Evolutionary conservation across 1,284 basidiomycete species (phyloP).

Genomic region (Boletus calvinii): DNA sequence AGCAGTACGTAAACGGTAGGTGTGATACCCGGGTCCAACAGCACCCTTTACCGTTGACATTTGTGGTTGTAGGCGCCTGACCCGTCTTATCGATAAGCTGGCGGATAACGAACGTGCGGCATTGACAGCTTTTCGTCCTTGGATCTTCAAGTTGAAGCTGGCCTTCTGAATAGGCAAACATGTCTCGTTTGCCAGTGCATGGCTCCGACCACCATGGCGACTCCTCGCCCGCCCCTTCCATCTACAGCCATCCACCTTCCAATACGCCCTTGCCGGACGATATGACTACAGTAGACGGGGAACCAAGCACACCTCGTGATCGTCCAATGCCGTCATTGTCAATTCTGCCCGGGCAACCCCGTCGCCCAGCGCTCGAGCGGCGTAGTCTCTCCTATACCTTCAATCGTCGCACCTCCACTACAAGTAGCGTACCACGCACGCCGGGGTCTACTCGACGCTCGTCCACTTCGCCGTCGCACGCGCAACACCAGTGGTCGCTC

Average conservation of each 20-base stretch:
- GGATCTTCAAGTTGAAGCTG: too few relatives aligned
- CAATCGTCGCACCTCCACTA: not conserved
- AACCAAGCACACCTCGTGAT: slow-evolving; percentile 17
- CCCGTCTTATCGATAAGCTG: not conserved
- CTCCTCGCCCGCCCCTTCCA: slow-evolving; percentile 9
- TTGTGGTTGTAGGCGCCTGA: too few relatives aligned
- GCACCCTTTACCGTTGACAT: too few relatives aligned
- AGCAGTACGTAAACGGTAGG: slow-evolving; percentile 10
- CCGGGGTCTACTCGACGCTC: slow-evolving; percentile 4
- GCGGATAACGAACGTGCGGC: not conserved
- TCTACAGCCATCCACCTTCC: slow-evolving; percentile 11
- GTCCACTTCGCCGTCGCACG: not conserved
- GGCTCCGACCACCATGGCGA: not conserved
- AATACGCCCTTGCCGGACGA: not conserved
- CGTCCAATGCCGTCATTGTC: slow-evolving; percentile 19
- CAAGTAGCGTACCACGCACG: slow-evolving; percentile 2
- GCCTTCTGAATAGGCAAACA: slow-evolving; percentile 6
- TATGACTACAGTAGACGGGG: slow-evolving; percentile 2
- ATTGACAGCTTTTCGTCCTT: not conserved
- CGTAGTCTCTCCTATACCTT: slow-evolving; percentile 19
- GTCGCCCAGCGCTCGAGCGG: slow-evolving; percentile 8
- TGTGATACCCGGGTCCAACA: too few relatives aligned
- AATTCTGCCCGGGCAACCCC: not conserved
- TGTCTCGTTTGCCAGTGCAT: slow-evolving; percentile 16
- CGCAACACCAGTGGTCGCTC: slow-evolving; percentile 57